Evolutionary conservation across 139 green algal genomes (phyloP).

Genomic region (Chlorella sp.): DNA sequence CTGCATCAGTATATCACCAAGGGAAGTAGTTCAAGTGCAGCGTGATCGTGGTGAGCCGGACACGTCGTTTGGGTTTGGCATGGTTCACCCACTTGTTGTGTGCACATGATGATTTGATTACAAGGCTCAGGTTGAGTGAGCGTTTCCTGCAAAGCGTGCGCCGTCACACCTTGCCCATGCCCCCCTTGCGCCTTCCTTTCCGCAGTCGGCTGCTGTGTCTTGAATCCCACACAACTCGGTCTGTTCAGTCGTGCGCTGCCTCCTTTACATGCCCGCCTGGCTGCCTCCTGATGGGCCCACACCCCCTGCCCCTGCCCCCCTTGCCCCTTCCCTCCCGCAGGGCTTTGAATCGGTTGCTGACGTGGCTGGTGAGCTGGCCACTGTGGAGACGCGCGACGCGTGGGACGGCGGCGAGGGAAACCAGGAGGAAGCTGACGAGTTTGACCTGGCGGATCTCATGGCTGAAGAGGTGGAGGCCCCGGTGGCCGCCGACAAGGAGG

Average conservation of each 20-base stretch:
- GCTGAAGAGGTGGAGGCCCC: conserved; percentile 51
- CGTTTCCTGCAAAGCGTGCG: too few relatives aligned
- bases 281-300: conserved; percentile 28
- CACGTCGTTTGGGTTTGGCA: too few relatives aligned
- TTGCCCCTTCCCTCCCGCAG: conserved; percentile 5
- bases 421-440: conserved; percentile 83
- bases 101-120: too few relatives aligned
- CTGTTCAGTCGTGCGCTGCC: neutral
- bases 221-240: too few relatives aligned
- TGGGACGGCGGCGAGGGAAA: conserved; percentile 89
- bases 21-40: too few relatives aligned
- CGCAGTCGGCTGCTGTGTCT: too few relatives aligned
- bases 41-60: too few relatives aligned
- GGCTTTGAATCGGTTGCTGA: conserved; percentile 47
- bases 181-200: too few relatives aligned
- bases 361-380: conserved; percentile 41
- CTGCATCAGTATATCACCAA: too few relatives aligned
- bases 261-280: neutral
- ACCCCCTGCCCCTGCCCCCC: neutral
- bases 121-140: too few relatives aligned
- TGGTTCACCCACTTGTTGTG: too few relatives aligned
- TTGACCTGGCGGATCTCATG: conserved; percentile 86
- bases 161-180: too few relatives aligned
- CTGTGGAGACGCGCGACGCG: conserved; percentile 34
- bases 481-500: neutral